phyloP scores from a whole-genome alignment of 192 early-diverging fungal species.

The Rhizoclosmatium globosum region DNA sequence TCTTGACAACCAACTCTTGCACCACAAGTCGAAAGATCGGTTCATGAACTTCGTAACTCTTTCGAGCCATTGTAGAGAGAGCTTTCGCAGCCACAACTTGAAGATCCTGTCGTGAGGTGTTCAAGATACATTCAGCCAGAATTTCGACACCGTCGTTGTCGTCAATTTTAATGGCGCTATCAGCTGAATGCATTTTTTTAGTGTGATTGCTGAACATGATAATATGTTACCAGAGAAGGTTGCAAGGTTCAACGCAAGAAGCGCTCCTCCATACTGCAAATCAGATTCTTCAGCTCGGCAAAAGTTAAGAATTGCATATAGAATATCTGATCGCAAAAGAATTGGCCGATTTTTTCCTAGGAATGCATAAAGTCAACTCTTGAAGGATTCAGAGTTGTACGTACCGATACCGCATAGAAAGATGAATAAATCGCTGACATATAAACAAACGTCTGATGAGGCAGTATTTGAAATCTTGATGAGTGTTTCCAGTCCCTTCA shows the following conservation, averaged over 20 bases:
- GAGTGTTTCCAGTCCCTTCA: constrained; percentile 47
- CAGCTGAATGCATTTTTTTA: constrained; percentile 34
- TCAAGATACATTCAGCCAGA: constrained; percentile 33
- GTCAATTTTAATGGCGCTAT: constrained; percentile 38
- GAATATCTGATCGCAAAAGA: constrained; percentile 44
- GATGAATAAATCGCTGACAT: constrained; percentile 64
- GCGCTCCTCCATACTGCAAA: constrained; percentile 59
- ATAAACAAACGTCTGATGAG: constrained; percentile 55
- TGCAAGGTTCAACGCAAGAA: constrained; percentile 59
- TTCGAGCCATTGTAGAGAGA: constrained; percentile 42
- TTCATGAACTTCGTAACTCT: constrained; percentile 30
- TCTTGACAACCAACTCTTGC: constrained; percentile 4
- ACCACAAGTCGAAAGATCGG: constrained; percentile 8
- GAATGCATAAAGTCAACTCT: not conserved
- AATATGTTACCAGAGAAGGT: constrained; percentile 50
- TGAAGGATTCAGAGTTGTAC: not conserved
- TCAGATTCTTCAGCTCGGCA: constrained; percentile 55
- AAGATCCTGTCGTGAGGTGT: constrained; percentile 43
- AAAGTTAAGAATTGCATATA: constrained; percentile 48
- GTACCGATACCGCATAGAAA: constrained; percentile 52
- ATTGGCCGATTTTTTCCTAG: constrained; percentile 32
- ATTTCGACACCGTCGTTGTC: constrained; percentile 36
- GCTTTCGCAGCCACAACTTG: constrained; percentile 53
- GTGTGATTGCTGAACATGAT: constrained; percentile 18
- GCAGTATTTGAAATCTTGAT: constrained; percentile 41